Conservation (phyloP, 1,284 basidiomycete species). For the Melampsora larici-populina region DNA sequence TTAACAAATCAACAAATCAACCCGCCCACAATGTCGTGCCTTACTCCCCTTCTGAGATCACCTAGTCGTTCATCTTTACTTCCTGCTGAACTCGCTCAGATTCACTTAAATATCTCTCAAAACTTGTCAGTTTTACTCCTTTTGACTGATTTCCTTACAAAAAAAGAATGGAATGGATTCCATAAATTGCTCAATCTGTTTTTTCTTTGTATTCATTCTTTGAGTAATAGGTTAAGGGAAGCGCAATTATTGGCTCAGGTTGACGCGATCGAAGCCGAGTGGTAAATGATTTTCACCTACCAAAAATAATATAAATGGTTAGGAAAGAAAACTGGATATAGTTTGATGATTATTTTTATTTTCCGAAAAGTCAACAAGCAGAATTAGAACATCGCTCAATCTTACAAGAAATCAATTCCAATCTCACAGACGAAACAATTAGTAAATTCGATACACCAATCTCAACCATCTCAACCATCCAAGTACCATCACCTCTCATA, state of each 20-base stretch:
- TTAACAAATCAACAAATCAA: no score
- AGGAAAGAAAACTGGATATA: neutral
- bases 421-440: neutral
- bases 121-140: neutral
- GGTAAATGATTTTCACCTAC: neutral
- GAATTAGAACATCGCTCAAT: constrained; percentile 6
- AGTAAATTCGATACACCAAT: neutral
- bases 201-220: neutral
- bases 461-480: neutral
- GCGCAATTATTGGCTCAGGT: neutral
- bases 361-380: neutral
- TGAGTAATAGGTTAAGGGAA: neutral
- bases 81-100: constrained; percentile 1
- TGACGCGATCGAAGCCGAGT: neutral
- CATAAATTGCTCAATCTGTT: neutral
- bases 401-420: neutral
- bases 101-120: constrained; percentile 9
- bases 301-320: neutral
- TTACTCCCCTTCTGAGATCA: neutral
- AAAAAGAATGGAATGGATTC: neutral
- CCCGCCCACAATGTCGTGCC: neutral
- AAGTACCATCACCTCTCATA: neutral
- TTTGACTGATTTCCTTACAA: neutral
- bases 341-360: neutral
- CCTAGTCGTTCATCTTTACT: neutral